Conservation (phyloP, 768 basidiomycete genomes). For the Hypholoma fasciculare region DNA sequence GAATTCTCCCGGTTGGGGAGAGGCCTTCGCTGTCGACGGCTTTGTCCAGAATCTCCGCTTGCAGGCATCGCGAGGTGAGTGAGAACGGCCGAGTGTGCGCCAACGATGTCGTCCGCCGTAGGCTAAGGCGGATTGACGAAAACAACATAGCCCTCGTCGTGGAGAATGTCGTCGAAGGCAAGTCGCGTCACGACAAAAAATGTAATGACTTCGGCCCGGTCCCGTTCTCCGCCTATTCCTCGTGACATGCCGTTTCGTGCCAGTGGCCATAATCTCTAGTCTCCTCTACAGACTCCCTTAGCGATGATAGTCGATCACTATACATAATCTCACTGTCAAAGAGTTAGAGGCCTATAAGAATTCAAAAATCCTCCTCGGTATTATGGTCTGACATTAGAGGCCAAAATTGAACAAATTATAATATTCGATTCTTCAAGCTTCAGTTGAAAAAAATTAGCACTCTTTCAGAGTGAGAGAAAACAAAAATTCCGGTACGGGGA, state of each 20-base stretch:
- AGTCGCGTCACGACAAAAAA: neutral
- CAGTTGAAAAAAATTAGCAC: no score
- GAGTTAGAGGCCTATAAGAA: no score
- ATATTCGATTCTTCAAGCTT: no score
- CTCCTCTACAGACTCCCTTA: no score
- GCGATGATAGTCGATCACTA: no score
- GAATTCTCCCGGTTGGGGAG: constrained; percentile 37
- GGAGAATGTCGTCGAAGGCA: neutral
- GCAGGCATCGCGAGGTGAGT: constrained; percentile 5
- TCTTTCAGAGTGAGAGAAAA: neutral
- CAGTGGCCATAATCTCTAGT: no score
- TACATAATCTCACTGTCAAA: no score
- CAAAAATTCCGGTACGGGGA: constrained; percentile 49
- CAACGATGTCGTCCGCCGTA: constrained; percentile 2
- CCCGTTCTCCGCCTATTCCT: neutral
- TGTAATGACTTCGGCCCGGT: neutral
- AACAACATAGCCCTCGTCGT: constrained; percentile 9
- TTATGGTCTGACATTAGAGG: no score
- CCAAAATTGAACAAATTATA: no score
- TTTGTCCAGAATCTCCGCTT: constrained; percentile 21
- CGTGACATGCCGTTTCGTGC: neutral
- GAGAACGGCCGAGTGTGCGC: constrained; percentile 7
- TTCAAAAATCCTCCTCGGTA: no score
- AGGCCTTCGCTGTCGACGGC: constrained; percentile 19
- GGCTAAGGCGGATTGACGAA: constrained; percentile 6